phyloP scores from a whole-genome alignment of 192 early-diverging fungal genomes.

The Rhizophagus clarus region DNA sequence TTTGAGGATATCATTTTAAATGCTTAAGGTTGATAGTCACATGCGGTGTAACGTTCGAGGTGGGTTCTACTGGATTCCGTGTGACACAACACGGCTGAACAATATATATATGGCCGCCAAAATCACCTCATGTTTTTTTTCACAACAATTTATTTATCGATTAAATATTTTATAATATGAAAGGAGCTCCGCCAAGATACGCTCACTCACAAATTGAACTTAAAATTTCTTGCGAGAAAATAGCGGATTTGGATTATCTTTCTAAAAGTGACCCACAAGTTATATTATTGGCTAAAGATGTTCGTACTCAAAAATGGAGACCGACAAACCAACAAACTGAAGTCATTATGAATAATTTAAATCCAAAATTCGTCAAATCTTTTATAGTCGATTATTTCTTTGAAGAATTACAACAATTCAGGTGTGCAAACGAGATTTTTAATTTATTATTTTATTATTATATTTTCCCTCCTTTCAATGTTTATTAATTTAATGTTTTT shows the following conservation, averaged over 20 bases:
- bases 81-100: too few relatives aligned
- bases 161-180: background rate
- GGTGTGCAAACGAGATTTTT: slow-evolving; percentile 34
- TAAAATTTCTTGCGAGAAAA: slow-evolving; percentile 14
- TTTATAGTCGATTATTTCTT: slow-evolving; percentile 49
- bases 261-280: slow-evolving; percentile 46
- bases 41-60: too few relatives aligned
- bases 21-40: too few relatives aligned
- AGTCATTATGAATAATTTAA: slow-evolving; percentile 47
- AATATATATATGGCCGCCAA: too few relatives aligned
- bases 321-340: slow-evolving; percentile 38
- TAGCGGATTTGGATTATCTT: slow-evolving; percentile 42
- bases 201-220: slow-evolving; percentile 27
- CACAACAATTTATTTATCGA: background rate
- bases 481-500: background rate
- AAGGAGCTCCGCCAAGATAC: background rate
- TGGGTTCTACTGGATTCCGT: too few relatives aligned
- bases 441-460: background rate
- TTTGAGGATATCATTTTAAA: too few relatives aligned
- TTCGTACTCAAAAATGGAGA: slow-evolving; percentile 28
- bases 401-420: slow-evolving; percentile 47
- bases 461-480: too few relatives aligned
- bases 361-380: slow-evolving; percentile 48
- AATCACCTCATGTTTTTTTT: background rate
- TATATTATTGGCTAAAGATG: slow-evolving; percentile 34